phyloP scores from a whole-genome alignment of 2,329 filamentous ascomycete genomes.

The Chaetomium strumarium region DNA sequence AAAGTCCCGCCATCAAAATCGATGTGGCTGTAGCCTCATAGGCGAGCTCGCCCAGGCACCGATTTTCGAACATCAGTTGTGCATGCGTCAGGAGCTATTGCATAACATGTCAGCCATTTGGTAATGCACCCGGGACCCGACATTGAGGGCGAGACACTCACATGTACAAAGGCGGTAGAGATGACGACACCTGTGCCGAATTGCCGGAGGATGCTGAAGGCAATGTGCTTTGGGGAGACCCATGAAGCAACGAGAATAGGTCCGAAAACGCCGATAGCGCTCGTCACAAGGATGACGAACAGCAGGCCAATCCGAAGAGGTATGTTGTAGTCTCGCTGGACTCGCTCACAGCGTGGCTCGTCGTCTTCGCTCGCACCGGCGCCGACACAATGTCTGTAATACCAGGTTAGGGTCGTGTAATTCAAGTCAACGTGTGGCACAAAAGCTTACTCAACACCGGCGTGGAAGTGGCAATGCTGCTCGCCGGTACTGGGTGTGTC shows the following conservation, averaged over 20 bases:
- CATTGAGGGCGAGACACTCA: slow-evolving; percentile 35
- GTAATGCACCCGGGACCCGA: too few species aligned
- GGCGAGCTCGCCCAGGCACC: slow-evolving; percentile 58
- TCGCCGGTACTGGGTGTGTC: slow-evolving; percentile 12
- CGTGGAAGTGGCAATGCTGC: slow-evolving; percentile 69
- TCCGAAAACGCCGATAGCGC: slow-evolving; percentile 59
- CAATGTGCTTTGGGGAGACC: slow-evolving; percentile 43
- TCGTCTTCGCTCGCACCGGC: slow-evolving; percentile 35
- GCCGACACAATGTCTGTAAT: slow-evolving; percentile 52
- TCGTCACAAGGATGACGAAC: slow-evolving; percentile 65
- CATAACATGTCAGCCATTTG: not conserved
- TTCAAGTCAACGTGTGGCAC: not conserved
- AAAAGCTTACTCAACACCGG: slow-evolving; percentile 62
- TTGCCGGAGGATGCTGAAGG: slow-evolving; percentile 63
- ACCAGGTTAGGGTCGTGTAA: slow-evolving; percentile 3
- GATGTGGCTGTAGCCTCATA: slow-evolving; percentile 67
- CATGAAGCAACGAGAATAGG: slow-evolving; percentile 59
- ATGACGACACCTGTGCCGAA: slow-evolving; percentile 70
- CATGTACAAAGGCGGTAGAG: slow-evolving; percentile 64
- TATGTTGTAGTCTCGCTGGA: slow-evolving; percentile 57
- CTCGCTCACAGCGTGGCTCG: slow-evolving; percentile 39
- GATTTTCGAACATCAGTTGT: slow-evolving; percentile 63
- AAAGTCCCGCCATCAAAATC: slow-evolving; percentile 67
- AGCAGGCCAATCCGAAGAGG: slow-evolving; percentile 63
- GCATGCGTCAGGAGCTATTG: slow-evolving; percentile 67